These are phyloP conservation scores for Macrophomina pseudophaseolina DNA, from an alignment of 2,329 filamentous ascomycete genomes.

Conservation along the genomic window DNA sequence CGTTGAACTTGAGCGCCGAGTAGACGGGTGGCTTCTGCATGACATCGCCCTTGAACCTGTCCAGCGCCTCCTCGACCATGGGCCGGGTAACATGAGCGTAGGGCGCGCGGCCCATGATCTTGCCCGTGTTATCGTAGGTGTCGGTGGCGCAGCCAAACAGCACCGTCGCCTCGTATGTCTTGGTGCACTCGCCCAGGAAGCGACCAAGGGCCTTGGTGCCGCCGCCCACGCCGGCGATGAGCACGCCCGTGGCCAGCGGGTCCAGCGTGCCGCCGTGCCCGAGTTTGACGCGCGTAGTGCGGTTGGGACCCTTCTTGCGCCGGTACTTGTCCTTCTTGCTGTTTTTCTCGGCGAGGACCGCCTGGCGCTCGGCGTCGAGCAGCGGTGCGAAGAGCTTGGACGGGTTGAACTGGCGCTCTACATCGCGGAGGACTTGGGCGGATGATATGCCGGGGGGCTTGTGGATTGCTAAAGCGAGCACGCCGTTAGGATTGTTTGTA, in stretches of 20 bases:
- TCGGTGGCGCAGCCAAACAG: constrained; percentile 93
- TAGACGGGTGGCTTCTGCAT: constrained; percentile 92
- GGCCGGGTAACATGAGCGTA: constrained; percentile 83
- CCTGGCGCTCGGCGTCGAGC: constrained; percentile 67
- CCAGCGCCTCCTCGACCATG: constrained; percentile 76
- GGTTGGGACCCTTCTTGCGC: constrained; percentile 54
- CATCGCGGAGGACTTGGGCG: constrained; percentile 86
- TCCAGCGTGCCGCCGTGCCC: constrained; percentile 96
- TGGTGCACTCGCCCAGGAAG: constrained; percentile 81
- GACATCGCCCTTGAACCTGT: constrained; percentile 77
- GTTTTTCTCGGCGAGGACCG: constrained; percentile 59
- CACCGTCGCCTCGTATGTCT: constrained; percentile 88
- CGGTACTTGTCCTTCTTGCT: constrained; percentile 52
- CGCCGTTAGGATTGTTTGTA: neutral
- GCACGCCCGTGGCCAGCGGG: constrained; percentile 88
- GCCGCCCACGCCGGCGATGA: constrained; percentile 84
- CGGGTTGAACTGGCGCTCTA: constrained; percentile 82
- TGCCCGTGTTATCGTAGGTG: constrained; percentile 86
- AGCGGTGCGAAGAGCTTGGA: constrained; percentile 80
- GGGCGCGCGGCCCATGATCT: constrained; percentile 74
- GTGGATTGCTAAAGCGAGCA: constrained; percentile 73
- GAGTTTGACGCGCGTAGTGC: constrained; percentile 71
- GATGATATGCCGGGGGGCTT: constrained; percentile 89
- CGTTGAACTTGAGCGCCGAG: constrained; percentile 89
- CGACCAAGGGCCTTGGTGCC: constrained; percentile 82